Conservation (phyloP, 208 protist species). For the Leishmania amazonensis region DNA sequence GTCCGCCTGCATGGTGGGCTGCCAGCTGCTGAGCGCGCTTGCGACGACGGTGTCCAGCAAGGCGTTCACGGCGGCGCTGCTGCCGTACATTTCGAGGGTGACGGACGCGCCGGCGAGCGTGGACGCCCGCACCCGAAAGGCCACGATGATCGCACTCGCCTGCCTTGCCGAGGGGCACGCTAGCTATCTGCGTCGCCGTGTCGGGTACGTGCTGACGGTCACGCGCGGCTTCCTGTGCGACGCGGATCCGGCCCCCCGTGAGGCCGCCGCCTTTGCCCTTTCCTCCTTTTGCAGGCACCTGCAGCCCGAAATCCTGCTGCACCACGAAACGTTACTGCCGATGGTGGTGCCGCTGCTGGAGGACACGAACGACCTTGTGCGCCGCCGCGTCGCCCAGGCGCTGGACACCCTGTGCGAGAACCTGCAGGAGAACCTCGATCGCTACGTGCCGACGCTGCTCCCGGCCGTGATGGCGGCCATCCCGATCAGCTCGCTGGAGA, state of each 20-base stretch:
- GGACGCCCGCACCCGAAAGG: conserved; percentile 56
- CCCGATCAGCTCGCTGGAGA: conserved; percentile 55
- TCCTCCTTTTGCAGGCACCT: conserved; percentile 74
- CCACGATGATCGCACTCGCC: conserved; percentile 74
- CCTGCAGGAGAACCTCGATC: conserved; percentile 76
- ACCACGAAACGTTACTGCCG: conserved; percentile 71
- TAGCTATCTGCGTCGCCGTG: conserved; percentile 69
- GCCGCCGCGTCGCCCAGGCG: conserved; percentile 63
- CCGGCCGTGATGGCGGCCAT: conserved; percentile 64
- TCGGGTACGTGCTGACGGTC: conserved; percentile 76
- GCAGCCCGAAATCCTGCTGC: conserved; percentile 84
- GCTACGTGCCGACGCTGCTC: conserved; percentile 69
- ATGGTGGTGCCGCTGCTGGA: conserved; percentile 70
- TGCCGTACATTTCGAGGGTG: conserved; percentile 58
- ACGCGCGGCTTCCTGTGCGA: conserved; percentile 51
- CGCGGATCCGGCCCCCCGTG: conserved; percentile 54
- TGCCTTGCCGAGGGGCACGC: conserved; percentile 68
- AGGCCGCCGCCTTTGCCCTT: conserved; percentile 79
- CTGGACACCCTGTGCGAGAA: conserved; percentile 86
- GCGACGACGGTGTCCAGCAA: conserved; percentile 57
- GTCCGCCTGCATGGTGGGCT: conserved; percentile 69
- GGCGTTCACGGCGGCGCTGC: conserved; percentile 52
- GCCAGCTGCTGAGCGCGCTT: conserved; percentile 63
- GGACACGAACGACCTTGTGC: conserved; percentile 68
- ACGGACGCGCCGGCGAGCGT: conserved; percentile 38